These are phyloP conservation scores for Lentinula detonsa DNA, from an alignment of 768 basidiomycete species.

Conservation along the genomic window DNA sequence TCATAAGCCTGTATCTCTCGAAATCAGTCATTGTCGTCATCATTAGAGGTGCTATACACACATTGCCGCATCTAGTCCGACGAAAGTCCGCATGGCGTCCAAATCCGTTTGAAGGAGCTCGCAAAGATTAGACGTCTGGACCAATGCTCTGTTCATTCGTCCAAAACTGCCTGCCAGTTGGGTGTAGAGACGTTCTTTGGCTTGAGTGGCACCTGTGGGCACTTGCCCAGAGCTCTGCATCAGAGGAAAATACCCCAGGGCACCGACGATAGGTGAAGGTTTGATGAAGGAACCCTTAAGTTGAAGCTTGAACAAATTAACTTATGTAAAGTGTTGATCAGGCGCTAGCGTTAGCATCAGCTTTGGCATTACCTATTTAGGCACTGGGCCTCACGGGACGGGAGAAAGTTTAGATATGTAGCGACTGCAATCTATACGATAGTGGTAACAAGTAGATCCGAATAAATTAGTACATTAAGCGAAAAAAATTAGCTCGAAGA, in stretches of 20 bases:
- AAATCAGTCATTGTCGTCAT: neutral
- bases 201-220: slow-evolving; percentile 63
- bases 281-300: too few species aligned
- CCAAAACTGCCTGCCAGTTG: slow-evolving; percentile 68
- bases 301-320: neutral
- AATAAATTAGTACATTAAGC: too few species aligned
- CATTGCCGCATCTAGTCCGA: slow-evolving; percentile 80
- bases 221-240: slow-evolving; percentile 9
- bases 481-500: neutral
- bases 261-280: too few species aligned
- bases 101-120: slow-evolving; percentile 72
- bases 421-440: too few species aligned
- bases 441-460: too few species aligned
- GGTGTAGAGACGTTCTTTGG: slow-evolving; percentile 76
- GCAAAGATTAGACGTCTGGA: slow-evolving; percentile 71
- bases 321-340: too few species aligned
- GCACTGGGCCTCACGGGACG: neutral
- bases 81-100: slow-evolving; percentile 73
- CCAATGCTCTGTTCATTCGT: slow-evolving; percentile 60
- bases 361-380: neutral
- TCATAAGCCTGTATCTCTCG: slow-evolving; percentile 38
- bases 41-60: slow-evolving; percentile 27
- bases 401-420: too few species aligned
- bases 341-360: neutral
- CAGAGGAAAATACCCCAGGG: neutral